These are phyloP conservation scores for Tylopilus rubrobrunneus DNA, from an alignment of 768 basidiomycete species.

Conservation along the genomic window DNA sequence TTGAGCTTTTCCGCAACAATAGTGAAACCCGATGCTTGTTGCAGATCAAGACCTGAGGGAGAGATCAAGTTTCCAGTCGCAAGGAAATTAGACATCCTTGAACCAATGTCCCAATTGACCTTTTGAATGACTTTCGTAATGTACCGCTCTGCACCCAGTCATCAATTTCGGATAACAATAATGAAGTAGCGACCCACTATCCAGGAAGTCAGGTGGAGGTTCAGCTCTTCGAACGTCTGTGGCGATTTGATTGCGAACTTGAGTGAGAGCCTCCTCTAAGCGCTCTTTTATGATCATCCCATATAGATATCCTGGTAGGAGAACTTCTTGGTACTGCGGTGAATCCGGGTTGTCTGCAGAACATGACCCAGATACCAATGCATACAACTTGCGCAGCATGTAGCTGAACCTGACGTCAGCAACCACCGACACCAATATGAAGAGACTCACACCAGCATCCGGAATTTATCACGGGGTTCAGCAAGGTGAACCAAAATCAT, in stretches of 20 bases:
- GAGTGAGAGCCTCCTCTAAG: conserved; percentile 82
- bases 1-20: conserved; percentile 99
- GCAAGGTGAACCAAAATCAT: conserved; percentile 88
- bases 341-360: conserved; percentile 97
- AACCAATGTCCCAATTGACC: conserved; percentile 89
- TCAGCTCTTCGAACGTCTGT: conserved; percentile 75
- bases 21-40: conserved; percentile 98
- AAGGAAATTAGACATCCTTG: conserved; percentile 88
- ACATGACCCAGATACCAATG: conserved; percentile 84
- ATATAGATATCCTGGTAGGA: conserved; percentile 89
- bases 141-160: conserved; percentile 59
- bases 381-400: conserved; percentile 95
- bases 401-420: conserved; percentile 52
- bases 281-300: conserved; percentile 98
- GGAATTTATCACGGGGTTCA: conserved; percentile 87
- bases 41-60: conserved; percentile 91
- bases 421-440: background rate
- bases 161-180: conserved; percentile 5
- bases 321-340: conserved; percentile 96
- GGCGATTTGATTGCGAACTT: conserved; percentile 63
- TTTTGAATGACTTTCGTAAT: conserved; percentile 69
- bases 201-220: conserved; percentile 77
- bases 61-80: conserved; percentile 96
- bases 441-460: conserved; percentile 73
- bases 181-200: conserved; percentile 52